Conservation (phyloP, 2,329 filamentous ascomycete genomes). For the Diaporthe citriasiana region DNA sequence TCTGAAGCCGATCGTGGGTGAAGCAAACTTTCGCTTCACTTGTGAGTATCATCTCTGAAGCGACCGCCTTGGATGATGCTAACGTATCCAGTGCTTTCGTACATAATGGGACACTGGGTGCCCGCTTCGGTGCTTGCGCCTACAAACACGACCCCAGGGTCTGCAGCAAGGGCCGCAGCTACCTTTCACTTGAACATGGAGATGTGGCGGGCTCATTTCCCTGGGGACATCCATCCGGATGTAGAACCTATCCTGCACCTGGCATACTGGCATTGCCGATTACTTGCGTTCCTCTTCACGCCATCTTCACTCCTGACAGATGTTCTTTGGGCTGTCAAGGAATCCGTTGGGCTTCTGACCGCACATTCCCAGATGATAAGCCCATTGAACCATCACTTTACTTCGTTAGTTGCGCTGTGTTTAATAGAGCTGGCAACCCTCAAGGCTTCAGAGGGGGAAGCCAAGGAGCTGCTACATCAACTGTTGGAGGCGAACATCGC, state of each 20-base stretch:
- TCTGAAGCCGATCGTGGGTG: constrained; percentile 72
- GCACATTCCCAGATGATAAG: constrained; percentile 68
- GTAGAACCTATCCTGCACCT: constrained; percentile 72
- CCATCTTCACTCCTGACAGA: constrained; percentile 68
- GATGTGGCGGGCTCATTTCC: constrained; percentile 75
- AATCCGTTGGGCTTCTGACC: constrained; percentile 71
- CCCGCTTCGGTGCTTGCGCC: constrained; percentile 53
- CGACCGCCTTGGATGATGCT: constrained; percentile 20
- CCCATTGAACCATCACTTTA: constrained; percentile 78
- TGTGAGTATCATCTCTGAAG: constrained; percentile 63
- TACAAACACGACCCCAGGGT: constrained; percentile 57
- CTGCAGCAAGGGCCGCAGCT: constrained; percentile 60
- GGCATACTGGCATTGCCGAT: constrained; percentile 78
- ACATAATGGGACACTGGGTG: constrained; percentile 43
- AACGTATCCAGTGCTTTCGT: constrained; percentile 41
- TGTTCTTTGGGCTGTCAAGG: constrained; percentile 71
- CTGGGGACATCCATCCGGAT: constrained; percentile 66
- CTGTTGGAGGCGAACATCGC: constrained; percentile 67
- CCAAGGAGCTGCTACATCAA: constrained; percentile 66
- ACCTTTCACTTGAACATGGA: constrained; percentile 72
- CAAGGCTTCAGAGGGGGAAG: constrained; percentile 70
- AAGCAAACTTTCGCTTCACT: constrained; percentile 73
- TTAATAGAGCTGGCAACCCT: constrained; percentile 71
- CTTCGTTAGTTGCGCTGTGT: constrained; percentile 70
- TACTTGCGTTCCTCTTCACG: constrained; percentile 73